These are phyloP conservation scores for Termitomyces sp. DNA, from an alignment of 768 basidiomycete genomes.

Conservation along the genomic window DNA sequence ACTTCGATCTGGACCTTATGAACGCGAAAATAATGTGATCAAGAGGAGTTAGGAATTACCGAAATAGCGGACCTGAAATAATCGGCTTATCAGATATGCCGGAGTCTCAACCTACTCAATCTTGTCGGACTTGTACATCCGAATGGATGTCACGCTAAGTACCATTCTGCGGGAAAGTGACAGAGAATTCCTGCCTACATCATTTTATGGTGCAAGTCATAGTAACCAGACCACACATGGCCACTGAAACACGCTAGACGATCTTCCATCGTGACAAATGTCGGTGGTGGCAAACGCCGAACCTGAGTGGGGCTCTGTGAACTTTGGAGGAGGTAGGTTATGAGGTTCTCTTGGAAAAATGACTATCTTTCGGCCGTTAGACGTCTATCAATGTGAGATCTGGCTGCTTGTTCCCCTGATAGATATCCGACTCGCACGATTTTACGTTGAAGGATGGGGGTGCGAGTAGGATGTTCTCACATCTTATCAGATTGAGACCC, in stretches of 20 bases:
- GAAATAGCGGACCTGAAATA: not conserved
- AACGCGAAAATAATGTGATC: not conserved
- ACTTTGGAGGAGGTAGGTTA: not conserved
- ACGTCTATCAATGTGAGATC: not conserved
- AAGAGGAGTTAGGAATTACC: not conserved
- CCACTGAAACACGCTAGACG: not conserved
- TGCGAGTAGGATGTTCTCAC: not conserved
- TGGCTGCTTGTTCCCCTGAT: not conserved
- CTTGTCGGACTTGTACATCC: not conserved
- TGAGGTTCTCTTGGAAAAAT: not conserved
- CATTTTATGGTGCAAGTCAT: not conserved
- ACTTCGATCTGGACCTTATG: slow-evolving; percentile 3
- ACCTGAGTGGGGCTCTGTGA: not conserved
- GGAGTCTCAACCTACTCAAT: not conserved
- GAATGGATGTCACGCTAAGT: not conserved
- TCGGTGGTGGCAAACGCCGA: not conserved
- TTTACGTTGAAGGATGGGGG: not conserved
- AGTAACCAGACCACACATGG: not conserved
- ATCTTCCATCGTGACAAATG: not conserved
- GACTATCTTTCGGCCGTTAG: not conserved
- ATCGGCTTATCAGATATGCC: slow-evolving; percentile 12
- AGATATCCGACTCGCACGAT: not conserved
- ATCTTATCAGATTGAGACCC: slow-evolving; percentile 30
- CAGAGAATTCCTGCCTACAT: not conserved
- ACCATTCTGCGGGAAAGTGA: not conserved